A percentile compares a stretch with the other conserved stretches of the same genome.
These are phyloP conservation scores for Russula abietina DNA, from an alignment of 768 basidiomycete species.

Conservation along the genomic window DNA sequence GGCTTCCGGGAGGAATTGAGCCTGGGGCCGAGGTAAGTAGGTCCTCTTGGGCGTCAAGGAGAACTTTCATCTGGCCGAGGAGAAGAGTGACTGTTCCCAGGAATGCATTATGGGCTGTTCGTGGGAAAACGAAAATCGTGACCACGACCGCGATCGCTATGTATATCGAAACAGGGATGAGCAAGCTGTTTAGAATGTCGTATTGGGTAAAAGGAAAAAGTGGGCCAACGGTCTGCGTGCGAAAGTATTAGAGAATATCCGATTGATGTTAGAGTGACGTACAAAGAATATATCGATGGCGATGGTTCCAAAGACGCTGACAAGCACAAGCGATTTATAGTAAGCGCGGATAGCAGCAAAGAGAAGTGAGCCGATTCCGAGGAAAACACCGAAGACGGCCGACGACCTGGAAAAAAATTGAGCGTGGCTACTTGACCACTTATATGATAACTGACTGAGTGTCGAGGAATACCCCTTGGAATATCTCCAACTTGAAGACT, in stretches of 20 bases:
- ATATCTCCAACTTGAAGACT: conserved; percentile 37
- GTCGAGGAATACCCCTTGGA: conserved; percentile 48
- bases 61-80: conserved; percentile 29
- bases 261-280: conserved; percentile 16
- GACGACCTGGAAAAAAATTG: conserved; percentile 33
- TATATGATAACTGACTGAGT: conserved; percentile 28
- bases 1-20: conserved; percentile 26
- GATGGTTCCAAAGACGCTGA: conserved; percentile 45
- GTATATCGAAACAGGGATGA: conserved; percentile 43
- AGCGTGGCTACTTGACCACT: background rate
- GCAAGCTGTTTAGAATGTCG: conserved; percentile 38
- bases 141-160: conserved; percentile 43
- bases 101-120: conserved; percentile 42
- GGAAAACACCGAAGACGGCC: conserved; percentile 43
- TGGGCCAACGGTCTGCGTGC: conserved; percentile 40
- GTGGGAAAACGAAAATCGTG: conserved; percentile 47
- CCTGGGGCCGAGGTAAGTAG: conserved; percentile 26
- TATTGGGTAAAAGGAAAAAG: conserved; percentile 45
- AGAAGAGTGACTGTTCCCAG: conserved; percentile 32
- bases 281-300: conserved; percentile 41
- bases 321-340: conserved; percentile 40
- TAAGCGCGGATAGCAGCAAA: conserved; percentile 44
- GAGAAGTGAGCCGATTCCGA: conserved; percentile 41
- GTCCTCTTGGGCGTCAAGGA: conserved; percentile 34
- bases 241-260: background rate